Evolutionary conservation across 495 filamentous ascomycete species (phyloP).

Genomic region (Margaritispora aquatica): DNA sequence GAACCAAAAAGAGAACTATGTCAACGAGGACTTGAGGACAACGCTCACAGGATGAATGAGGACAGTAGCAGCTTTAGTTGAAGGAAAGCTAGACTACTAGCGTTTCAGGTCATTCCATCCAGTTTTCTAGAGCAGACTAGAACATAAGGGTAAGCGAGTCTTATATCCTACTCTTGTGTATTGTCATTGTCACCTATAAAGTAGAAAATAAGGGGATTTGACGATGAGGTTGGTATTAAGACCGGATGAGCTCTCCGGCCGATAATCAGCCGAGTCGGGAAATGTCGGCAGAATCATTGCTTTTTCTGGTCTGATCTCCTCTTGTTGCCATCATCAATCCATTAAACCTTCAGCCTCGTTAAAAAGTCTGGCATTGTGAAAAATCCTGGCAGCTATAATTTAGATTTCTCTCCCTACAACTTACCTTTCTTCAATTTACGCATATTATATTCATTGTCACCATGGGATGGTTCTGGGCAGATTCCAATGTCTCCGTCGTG

Average conservation of each 20-base stretch:
- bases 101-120: too few species aligned
- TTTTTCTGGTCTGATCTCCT: background rate
- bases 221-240: background rate
- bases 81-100: too few species aligned
- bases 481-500: constrained; percentile 42
- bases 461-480: constrained; percentile 99
- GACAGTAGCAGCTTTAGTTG: too few species aligned
- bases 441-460: background rate
- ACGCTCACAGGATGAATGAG: too few species aligned
- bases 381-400: background rate
- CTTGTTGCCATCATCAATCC: background rate
- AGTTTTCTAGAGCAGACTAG: too few species aligned
- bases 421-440: background rate
- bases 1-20: too few species aligned
- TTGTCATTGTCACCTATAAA: background rate
- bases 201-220: too few species aligned
- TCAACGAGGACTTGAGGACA: too few species aligned
- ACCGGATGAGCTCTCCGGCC: background rate
- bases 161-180: too few species aligned
- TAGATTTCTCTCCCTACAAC: background rate
- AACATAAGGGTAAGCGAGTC: too few species aligned
- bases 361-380: background rate
- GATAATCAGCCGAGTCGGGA: background rate
- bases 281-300: background rate
- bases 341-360: background rate